A percentile compares a stretch with the other conserved stretches of the same genome.
phyloP scores from a whole-genome alignment of 2,329 filamentous ascomycete species.

The Colletotrichum tofieldiae region DNA sequence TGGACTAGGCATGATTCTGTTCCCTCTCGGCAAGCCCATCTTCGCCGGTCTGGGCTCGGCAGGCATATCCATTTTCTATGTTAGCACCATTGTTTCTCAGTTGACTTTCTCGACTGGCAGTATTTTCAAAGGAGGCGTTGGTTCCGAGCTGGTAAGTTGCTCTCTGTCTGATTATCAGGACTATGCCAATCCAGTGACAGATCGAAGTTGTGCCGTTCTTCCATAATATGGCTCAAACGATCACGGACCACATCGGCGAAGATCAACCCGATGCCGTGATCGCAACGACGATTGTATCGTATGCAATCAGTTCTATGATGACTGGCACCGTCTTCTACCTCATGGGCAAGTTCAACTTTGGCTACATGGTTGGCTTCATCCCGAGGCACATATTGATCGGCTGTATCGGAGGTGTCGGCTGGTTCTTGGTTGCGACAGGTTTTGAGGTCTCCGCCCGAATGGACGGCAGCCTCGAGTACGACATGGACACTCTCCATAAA shows the following conservation, averaged over 20 bases:
- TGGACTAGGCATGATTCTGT: slow-evolving; percentile 85
- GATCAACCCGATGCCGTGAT: slow-evolving; percentile 89
- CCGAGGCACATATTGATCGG: slow-evolving; percentile 96
- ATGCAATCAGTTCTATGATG: slow-evolving; percentile 89
- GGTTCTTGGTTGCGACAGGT: slow-evolving; percentile 92
- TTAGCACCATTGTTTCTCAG: slow-evolving; percentile 96
- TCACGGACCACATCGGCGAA: slow-evolving; percentile 83
- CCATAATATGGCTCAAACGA: slow-evolving; percentile 96
- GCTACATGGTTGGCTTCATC: slow-evolving; percentile 96
- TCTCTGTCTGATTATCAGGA: background rate
- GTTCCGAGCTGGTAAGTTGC: slow-evolving; percentile 85
- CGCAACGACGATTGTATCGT: slow-evolving; percentile 93
- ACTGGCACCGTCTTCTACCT: slow-evolving; percentile 93
- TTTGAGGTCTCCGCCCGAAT: slow-evolving; percentile 94
- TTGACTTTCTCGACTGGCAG: slow-evolving; percentile 90
- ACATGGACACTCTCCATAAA: slow-evolving; percentile 81
- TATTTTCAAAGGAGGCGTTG: slow-evolving; percentile 90
- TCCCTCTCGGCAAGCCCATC: slow-evolving; percentile 88
- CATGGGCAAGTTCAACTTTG: slow-evolving; percentile 89
- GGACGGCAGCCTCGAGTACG: slow-evolving; percentile 87
- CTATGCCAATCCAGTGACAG: slow-evolving; percentile 54
- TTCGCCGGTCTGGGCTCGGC: slow-evolving; percentile 91
- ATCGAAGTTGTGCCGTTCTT: slow-evolving; percentile 99
- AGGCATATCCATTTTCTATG: slow-evolving; percentile 98
- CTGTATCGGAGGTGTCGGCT: slow-evolving; percentile 97